phyloP scores from a whole-genome alignment of 139 green algal species.

The Klebsormidium nitens region DNA sequence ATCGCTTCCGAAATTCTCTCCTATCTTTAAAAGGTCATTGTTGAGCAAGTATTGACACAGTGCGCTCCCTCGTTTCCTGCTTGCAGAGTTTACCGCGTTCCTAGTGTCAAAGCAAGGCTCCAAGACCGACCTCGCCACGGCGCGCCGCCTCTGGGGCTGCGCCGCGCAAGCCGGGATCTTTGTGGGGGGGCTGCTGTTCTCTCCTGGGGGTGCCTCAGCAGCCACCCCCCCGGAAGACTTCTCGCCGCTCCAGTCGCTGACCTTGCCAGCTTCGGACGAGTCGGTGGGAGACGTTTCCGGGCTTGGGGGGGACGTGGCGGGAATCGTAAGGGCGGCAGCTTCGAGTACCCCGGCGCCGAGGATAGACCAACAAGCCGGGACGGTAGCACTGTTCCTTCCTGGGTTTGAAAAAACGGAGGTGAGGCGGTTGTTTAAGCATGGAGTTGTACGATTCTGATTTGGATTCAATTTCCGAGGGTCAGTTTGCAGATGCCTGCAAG shows the following conservation, averaged over 20 bases:
- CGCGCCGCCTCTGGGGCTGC: slow-evolving; percentile 25
- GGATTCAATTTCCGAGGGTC: no score
- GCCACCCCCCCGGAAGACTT: not conserved
- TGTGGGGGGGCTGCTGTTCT: not conserved
- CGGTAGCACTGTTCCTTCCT: slow-evolving; percentile 27
- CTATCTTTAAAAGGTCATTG: no score
- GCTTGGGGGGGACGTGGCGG: not conserved
- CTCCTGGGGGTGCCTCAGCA: not conserved
- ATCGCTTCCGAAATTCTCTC: no score
- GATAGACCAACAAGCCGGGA: slow-evolving; percentile 6
- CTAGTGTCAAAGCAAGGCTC: slow-evolving; percentile 8
- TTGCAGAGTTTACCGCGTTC: slow-evolving; percentile 23
- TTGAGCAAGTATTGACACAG: not conserved
- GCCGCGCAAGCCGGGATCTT: slow-evolving; percentile 18
- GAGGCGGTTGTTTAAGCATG: no score
- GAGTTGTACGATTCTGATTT: no score
- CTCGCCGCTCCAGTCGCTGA: not conserved
- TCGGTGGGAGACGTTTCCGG: not conserved
- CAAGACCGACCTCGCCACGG: slow-evolving; percentile 2
- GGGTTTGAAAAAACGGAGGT: slow-evolving; percentile 36
- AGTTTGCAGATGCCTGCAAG: no score
- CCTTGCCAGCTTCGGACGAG: not conserved
- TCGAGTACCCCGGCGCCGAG: not conserved
- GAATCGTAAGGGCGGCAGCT: not conserved
- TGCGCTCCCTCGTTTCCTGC: not conserved